Percentiles rank a stretch among this genome's conserved stretches.
These are phyloP conservation scores for Boletus fagicola DNA, from an alignment of 768 basidiomycete genomes.

Conservation along the genomic window DNA sequence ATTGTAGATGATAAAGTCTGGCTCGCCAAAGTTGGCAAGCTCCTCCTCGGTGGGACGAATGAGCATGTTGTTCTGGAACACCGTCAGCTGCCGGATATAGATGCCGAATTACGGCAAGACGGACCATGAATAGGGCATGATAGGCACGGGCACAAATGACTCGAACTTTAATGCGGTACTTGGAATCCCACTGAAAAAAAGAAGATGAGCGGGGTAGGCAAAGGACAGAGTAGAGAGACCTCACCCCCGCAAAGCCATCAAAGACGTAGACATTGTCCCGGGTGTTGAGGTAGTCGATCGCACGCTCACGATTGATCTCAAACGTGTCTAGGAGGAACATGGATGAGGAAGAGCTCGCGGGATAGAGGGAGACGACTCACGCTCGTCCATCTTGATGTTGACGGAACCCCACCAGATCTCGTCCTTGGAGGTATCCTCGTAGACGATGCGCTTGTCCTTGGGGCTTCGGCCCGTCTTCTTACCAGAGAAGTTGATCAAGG, in stretches of 20 bases:
- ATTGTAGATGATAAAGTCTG: constrained; percentile 99
- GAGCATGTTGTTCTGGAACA: constrained; percentile 90
- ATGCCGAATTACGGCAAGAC: constrained; percentile 26
- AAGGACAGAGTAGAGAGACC: constrained; percentile 23
- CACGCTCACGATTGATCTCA: constrained; percentile 98
- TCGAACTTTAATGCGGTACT: constrained; percentile 99
- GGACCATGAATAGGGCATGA: constrained; percentile 97
- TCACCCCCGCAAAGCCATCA: constrained; percentile 88
- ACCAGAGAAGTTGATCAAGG: constrained; percentile 99
- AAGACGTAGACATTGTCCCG: constrained; percentile 98
- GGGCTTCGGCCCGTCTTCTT: constrained; percentile 98
- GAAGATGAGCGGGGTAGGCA: background rate
- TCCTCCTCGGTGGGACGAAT: constrained; percentile 97
- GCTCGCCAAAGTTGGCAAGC: constrained; percentile 91
- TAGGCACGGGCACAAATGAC: constrained; percentile 98
- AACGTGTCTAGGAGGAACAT: constrained; percentile 73
- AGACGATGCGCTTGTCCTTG: constrained; percentile 99
- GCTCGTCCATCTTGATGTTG: constrained; percentile 99
- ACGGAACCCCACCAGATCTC: constrained; percentile 99
- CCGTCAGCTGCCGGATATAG: constrained; percentile 7
- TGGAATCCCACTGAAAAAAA: constrained; percentile 82
- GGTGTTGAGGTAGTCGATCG: constrained; percentile 98
- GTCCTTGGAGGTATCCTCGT: constrained; percentile 93
- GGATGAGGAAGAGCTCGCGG: background rate
- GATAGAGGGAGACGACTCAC: constrained; percentile 43